Percentiles rank a stretch among this genome's conserved stretches.
Evolutionary conservation across 192 early-diverging fungal genomes (phyloP).

Genomic region (Entomortierella parvispora): DNA sequence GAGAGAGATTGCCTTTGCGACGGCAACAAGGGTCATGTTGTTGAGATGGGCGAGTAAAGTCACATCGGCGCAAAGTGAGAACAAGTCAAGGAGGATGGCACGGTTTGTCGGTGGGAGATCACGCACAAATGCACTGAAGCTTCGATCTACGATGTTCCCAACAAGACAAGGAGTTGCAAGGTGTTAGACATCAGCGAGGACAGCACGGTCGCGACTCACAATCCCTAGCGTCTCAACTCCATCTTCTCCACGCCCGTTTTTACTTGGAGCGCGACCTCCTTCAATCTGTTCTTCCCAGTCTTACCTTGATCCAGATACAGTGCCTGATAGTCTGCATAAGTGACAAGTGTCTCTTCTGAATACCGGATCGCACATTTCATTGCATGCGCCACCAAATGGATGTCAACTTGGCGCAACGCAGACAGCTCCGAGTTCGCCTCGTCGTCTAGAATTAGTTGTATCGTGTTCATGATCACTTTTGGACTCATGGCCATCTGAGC

Average conservation of each 20-base stretch:
- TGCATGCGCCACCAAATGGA: constrained; percentile 49
- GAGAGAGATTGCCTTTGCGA: constrained; percentile 51
- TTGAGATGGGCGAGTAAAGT: constrained; percentile 48
- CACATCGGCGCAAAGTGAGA: constrained; percentile 49
- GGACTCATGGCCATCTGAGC: constrained; percentile 34
- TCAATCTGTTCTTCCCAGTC: background rate
- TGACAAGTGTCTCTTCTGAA: constrained; percentile 46
- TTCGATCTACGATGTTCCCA: constrained; percentile 15
- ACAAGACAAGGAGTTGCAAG: too few species aligned
- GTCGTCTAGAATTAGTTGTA: constrained; percentile 46
- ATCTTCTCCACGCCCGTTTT: too few species aligned
- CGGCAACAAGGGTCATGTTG: constrained; percentile 36
- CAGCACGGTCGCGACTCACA: too few species aligned
- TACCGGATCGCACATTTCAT: constrained; percentile 52
- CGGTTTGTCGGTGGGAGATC: constrained; percentile 42
- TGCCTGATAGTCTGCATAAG: constrained; percentile 38
- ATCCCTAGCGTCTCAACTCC: background rate
- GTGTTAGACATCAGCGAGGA: background rate
- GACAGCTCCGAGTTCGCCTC: constrained; percentile 46
- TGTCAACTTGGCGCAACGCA: constrained; percentile 33
- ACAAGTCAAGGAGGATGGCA: constrained; percentile 40
- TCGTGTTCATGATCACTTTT: constrained; percentile 24
- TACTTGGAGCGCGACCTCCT: too few species aligned
- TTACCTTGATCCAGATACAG: constrained; percentile 52
- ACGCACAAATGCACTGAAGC: constrained; percentile 34